These are phyloP conservation scores for Brassica cretica DNA, from an alignment of 345 rosid species.

Conservation along the genomic window DNA sequence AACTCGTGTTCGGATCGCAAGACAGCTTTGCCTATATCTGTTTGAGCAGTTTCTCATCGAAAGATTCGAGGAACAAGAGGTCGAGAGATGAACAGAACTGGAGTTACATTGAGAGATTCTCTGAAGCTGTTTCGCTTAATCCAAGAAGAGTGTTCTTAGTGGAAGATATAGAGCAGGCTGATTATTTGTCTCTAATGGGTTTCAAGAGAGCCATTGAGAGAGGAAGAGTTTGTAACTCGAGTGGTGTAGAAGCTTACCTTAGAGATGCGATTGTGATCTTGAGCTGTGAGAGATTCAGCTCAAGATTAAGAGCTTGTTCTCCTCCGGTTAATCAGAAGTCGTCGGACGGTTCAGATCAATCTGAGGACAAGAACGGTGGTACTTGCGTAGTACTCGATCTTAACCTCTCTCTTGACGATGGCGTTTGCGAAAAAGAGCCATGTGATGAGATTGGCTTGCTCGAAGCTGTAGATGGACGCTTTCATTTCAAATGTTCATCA, in stretches of 20 bases:
- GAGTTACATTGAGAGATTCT: constrained; percentile 64
- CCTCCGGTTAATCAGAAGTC: constrained; percentile 47
- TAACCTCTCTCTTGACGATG: constrained; percentile 67
- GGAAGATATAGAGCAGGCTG: constrained; percentile 78
- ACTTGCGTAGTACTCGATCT: constrained; percentile 62
- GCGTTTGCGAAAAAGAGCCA: constrained; percentile 42
- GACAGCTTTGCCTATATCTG: constrained; percentile 49
- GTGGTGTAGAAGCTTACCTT: constrained; percentile 54
- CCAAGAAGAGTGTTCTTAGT: constrained; percentile 80
- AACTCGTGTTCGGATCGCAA: constrained; percentile 60
- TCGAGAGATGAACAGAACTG: constrained; percentile 56
- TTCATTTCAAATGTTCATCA: constrained; percentile 50
- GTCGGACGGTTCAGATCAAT: constrained; percentile 38
- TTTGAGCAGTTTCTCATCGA: constrained; percentile 64
- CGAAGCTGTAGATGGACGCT: constrained; percentile 65
- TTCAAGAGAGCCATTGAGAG: constrained; percentile 74
- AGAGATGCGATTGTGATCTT: constrained; percentile 70
- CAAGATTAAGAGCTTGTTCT: constrained; percentile 74
- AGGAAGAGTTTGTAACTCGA: constrained; percentile 50
- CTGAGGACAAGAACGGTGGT: constrained; percentile 37
- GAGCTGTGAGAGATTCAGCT: constrained; percentile 75
- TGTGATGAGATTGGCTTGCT: constrained; percentile 68
- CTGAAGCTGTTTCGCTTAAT: constrained; percentile 57
- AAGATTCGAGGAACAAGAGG: constrained; percentile 64
- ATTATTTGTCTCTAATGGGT: constrained; percentile 58